Conservation (phyloP, 192 early-diverging fungal species). For the Coemansia guatemalensis region DNA sequence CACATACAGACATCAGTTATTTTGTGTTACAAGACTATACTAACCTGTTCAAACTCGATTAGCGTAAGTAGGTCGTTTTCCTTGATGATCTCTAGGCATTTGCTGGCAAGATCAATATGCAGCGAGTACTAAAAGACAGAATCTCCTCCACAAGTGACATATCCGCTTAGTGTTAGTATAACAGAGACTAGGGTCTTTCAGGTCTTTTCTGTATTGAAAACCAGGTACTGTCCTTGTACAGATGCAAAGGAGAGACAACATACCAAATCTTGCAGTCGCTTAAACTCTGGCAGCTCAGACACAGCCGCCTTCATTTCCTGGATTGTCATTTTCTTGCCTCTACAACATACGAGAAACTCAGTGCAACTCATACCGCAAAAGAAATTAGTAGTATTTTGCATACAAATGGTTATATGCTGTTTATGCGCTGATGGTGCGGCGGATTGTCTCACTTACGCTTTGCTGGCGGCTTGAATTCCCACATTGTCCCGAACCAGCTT, state of each 20-base stretch:
- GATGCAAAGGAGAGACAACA: conserved; percentile 3
- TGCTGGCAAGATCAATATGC: conserved; percentile 52
- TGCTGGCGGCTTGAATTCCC: conserved; percentile 22
- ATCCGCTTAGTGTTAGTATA: background rate
- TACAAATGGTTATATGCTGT: background rate
- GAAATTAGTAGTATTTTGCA: background rate
- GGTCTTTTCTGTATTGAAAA: too few relatives aligned
- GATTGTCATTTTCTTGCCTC: conserved; percentile 27
- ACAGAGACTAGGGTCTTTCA: background rate
- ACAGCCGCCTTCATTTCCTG: conserved; percentile 45
- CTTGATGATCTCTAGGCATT: conserved; percentile 44
- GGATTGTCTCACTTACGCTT: conserved; percentile 19
- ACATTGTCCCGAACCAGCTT: conserved; percentile 29
- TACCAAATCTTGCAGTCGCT: conserved; percentile 47
- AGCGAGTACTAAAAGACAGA: conserved; percentile 37
- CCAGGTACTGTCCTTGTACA: too few relatives aligned
- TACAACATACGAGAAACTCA: conserved; percentile 8
- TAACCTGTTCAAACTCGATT: conserved; percentile 52
- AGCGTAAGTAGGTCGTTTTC: conserved; percentile 27
- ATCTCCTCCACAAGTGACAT: background rate
- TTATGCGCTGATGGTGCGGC: background rate
- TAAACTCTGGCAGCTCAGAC: conserved; percentile 51
- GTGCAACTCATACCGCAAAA: too few relatives aligned
- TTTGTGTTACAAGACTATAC: background rate
- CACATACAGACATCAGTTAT: background rate